A percentile compares a stretch with the other conserved stretches of the same genome.
phyloP scores from a whole-genome alignment of 352 stramenopile genomes.

The Globisporangium radiosum region DNA sequence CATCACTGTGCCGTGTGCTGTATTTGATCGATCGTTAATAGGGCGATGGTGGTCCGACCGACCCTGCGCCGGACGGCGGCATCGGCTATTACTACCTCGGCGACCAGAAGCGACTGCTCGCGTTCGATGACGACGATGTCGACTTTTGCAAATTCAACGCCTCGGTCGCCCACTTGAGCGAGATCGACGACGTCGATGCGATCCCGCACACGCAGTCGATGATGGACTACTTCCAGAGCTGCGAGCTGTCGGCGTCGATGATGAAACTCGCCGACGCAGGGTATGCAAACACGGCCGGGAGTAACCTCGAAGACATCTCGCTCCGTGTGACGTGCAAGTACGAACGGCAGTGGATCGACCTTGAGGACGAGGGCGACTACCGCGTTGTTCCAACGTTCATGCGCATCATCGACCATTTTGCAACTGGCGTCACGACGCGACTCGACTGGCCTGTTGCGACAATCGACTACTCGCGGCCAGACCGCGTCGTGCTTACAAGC shows the following conservation, averaged over 20 bases:
- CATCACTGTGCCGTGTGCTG: too few relatives aligned
- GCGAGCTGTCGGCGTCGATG: conserved; percentile 59
- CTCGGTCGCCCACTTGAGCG: conserved; percentile 51
- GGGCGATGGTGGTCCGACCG: conserved; percentile 71
- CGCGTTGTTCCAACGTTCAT: conserved; percentile 62
- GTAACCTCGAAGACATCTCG: conserved; percentile 63
- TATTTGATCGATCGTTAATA: conserved; percentile 10
- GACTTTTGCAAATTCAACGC: conserved; percentile 78
- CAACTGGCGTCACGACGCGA: conserved; percentile 35
- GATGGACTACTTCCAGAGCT: conserved; percentile 67
- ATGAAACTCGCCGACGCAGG: conserved; percentile 76
- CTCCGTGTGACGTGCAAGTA: conserved; percentile 74
- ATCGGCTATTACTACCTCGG: conserved; percentile 86
- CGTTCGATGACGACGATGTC: conserved; percentile 54
- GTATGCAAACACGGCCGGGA: conserved; percentile 78
- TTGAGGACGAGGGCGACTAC: conserved; percentile 79
- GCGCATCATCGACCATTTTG: conserved; percentile 59
- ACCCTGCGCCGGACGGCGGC: conserved; percentile 62
- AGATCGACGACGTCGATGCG: conserved; percentile 52
- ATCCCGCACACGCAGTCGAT: conserved; percentile 63
- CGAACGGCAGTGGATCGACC: conserved; percentile 77
- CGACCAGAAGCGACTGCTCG: conserved; percentile 77
- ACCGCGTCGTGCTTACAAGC: conserved; percentile 49
- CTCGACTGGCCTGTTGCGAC: conserved; percentile 48
- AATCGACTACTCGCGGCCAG: conserved; percentile 51